Base-by-base conservation (phyloP, 78 protist genomes). In the Monosiga brevicollis region DNA sequence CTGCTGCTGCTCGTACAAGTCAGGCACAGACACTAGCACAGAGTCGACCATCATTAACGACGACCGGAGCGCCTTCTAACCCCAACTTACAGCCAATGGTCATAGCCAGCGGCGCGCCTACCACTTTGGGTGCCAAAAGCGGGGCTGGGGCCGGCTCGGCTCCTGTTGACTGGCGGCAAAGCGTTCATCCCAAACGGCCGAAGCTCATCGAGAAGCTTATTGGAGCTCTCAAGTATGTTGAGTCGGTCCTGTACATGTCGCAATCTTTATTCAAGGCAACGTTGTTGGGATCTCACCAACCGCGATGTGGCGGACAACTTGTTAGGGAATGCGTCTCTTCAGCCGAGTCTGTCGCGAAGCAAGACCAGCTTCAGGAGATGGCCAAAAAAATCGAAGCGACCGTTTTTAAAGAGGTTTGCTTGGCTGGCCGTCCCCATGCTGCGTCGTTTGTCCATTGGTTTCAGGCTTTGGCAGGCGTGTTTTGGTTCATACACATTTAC, bases 71-170 rank as follows among this genome's bases (percentile, higher is more conserved):
- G 2, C 55, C 37, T 37, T 2, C 43, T 6, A 41, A 36, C 3
- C 38, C 79, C 79, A 76, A 76, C 79, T n/a, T n/a, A n/a, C n/a
- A n/a, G n/a, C n/a, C n/a, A n/a, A 76, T 3, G 81, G 38, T 11
- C 62, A 24, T 34, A 2, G 25, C 2, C 36, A 22, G 49, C 43
- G 24, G 32, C 1, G 11, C 2, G 6, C 26, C 34, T 24, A 26
- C 70, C 24, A 9, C n/a, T 9, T 6, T 6, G 1, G 29, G 81
- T 6, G 70, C 35, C 34, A 2, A 6, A 2, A 9, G 32, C 70
- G 81, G 40, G 3, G 29, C 38, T 9, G 81, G 70, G 81, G 70
- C 2, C 34, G 81, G 6, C 39, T 10, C 72, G 10, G 62, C 62
- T 62, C 3, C 36, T 2, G 55, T 23, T 35, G n/a, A 77, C 3